phyloP scores from a whole-genome alignment of 1,284 basidiomycete species.

The Boletus chippewaensis region DNA sequence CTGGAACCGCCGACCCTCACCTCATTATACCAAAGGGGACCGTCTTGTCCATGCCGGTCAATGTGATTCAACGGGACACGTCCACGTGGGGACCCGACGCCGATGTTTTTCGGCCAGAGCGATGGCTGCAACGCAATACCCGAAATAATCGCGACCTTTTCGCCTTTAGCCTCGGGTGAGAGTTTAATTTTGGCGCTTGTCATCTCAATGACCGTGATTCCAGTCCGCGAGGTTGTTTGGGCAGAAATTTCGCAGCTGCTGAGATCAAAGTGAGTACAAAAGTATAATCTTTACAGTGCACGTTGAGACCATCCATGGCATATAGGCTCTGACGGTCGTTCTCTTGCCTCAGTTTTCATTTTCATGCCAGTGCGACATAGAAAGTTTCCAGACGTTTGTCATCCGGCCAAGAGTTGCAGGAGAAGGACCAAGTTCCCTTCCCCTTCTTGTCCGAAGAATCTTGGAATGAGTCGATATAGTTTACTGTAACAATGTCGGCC shows the following conservation, averaged over 20 bases:
- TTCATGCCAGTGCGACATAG: conserved; percentile 43
- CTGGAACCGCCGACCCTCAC: conserved; percentile 35
- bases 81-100: conserved; percentile 54
- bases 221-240: conserved; percentile 52
- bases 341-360: conserved; percentile 50
- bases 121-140: conserved; percentile 44
- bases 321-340: conserved; percentile 40
- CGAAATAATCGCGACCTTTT: conserved; percentile 41
- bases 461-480: conserved; percentile 14
- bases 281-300: neutral
- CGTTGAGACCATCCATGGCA: conserved; percentile 8
- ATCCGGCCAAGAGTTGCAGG: conserved; percentile 51
- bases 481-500: neutral
- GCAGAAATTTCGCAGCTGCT: conserved; percentile 46
- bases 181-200: neutral
- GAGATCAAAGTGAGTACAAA: conserved; percentile 46
- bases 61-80: conserved; percentile 49
- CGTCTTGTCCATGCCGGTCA: conserved; percentile 47
- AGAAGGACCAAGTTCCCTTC: conserved; percentile 46
- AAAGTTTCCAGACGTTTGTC: conserved; percentile 56
- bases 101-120: conserved; percentile 47
- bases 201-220: conserved; percentile 7
- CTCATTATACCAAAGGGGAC: conserved; percentile 52
- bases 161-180: conserved; percentile 52
- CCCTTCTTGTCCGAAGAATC: conserved; percentile 40